A percentile compares a stretch with the other conserved stretches of the same genome.
Conservation (phyloP, 257 asterid species). For the Solanum sejunctum region DNA sequence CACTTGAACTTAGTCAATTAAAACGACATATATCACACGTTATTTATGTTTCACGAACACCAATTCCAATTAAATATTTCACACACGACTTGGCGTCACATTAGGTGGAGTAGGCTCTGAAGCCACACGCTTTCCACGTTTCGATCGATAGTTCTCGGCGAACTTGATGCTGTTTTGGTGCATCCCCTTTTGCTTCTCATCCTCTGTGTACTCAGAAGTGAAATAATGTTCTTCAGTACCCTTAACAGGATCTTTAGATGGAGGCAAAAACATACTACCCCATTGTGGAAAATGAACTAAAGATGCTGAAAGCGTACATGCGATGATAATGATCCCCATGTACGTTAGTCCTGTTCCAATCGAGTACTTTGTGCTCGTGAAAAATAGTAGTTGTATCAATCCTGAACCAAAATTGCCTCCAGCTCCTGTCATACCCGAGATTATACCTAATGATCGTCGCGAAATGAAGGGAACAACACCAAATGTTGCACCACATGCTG, state of each 20-base stretch:
- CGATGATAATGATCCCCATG: constrained; percentile 19
- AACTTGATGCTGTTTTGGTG: constrained; percentile 15
- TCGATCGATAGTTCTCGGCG: constrained; percentile 9
- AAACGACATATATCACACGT: neutral
- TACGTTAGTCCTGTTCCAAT: constrained; percentile 9
- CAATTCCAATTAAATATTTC: neutral
- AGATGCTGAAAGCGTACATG: constrained; percentile 13
- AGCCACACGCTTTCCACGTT: constrained; percentile 6
- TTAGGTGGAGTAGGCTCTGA: constrained; percentile 17
- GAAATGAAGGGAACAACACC: constrained; percentile 46
- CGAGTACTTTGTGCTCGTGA: constrained; percentile 6
- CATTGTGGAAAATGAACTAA: constrained; percentile 20
- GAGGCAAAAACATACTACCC: constrained; percentile 18
- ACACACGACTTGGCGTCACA: neutral
- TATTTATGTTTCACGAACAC: neutral
- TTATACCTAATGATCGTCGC: constrained; percentile 33
- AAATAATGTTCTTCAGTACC: constrained; percentile 14
- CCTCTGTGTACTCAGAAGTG: constrained; percentile 2
- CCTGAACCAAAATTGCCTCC: constrained; percentile 26
- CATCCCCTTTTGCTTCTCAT: constrained; percentile 15
- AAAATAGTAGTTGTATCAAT: constrained; percentile 14
- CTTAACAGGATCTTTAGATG: constrained; percentile 2
- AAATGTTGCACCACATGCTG: constrained; percentile 48
- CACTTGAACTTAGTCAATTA: neutral
- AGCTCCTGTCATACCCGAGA: constrained; percentile 20